A percentile compares a stretch with the other conserved stretches of the same genome.
Evolutionary conservation across 2,329 filamentous ascomycete genomes (phyloP).

Genomic region (Microcyclospora tardicrescens): DNA sequence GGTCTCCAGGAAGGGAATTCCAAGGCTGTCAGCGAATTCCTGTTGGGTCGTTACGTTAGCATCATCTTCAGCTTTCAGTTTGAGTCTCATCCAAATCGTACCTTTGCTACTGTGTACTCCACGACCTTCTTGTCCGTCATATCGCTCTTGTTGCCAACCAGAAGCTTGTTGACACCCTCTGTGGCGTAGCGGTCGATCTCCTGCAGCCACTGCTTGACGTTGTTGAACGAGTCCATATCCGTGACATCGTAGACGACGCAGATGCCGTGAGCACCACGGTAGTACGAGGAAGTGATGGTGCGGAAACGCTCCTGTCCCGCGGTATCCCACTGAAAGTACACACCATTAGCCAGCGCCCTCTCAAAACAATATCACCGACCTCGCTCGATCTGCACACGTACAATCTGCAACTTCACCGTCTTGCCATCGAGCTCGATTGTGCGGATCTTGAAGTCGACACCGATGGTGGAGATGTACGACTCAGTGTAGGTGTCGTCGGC

Average conservation of each 20-base stretch:
- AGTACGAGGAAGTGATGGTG: constrained; percentile 99
- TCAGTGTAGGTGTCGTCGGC: constrained; percentile 99
- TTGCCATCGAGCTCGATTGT: constrained; percentile 99
- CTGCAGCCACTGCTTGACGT: constrained; percentile 99
- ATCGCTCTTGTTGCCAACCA: constrained; percentile 99
- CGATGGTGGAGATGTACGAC: constrained; percentile 99
- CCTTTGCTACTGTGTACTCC: constrained; percentile 98
- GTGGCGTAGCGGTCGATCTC: constrained; percentile 99
- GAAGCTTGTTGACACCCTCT: constrained; percentile 97
- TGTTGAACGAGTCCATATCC: constrained; percentile 99
- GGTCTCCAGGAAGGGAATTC: constrained; percentile 98
- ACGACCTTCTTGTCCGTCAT: constrained; percentile 99
- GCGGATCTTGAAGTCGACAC: constrained; percentile 99
- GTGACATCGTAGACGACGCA: constrained; percentile 99
- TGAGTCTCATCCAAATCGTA: constrained; percentile 35
- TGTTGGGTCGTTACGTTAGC: constrained; percentile 29
- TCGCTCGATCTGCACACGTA: constrained; percentile 37
- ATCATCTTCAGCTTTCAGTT: not conserved
- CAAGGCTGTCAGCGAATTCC: constrained; percentile 98
- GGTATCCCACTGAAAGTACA: constrained; percentile 75
- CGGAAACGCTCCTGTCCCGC: constrained; percentile 98
- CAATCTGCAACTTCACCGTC: constrained; percentile 99
- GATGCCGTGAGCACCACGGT: constrained; percentile 96
- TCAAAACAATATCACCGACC: not conserved
- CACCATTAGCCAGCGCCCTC: too few species aligned